Conservation (phyloP, 2,329 filamentous ascomycete genomes). For the Fusarium compactum region DNA sequence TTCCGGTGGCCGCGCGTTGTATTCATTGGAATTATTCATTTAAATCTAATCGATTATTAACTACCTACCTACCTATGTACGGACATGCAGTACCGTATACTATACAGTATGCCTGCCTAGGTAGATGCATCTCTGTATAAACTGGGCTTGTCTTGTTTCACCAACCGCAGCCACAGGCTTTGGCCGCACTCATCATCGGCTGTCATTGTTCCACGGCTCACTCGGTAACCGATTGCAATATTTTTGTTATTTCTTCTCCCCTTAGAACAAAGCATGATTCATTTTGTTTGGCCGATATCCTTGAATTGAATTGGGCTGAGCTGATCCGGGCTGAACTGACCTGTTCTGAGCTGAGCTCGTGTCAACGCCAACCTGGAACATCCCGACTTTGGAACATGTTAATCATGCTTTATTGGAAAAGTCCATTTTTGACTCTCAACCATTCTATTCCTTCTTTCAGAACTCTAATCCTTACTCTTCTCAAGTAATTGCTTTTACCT, state of each 20-base stretch:
- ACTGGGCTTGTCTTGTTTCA: conserved; percentile 39
- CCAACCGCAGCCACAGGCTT: conserved; percentile 30
- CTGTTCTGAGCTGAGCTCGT: conserved; percentile 10
- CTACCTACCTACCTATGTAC: neutral
- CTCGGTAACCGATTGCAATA: neutral
- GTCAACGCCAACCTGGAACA: conserved; percentile 23
- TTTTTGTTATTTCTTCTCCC: neutral
- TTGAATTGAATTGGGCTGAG: conserved; percentile 15
- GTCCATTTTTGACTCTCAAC: neutral
- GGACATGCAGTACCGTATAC: neutral
- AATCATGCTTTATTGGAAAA: conserved; percentile 32
- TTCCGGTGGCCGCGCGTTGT: conserved; percentile 30
- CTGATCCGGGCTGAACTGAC: conserved; percentile 4
- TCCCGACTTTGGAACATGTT: conserved; percentile 24
- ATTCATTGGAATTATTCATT: conserved; percentile 7
- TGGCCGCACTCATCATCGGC: conserved; percentile 25
- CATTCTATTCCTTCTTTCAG: conserved; percentile 6
- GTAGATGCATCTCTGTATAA: conserved; percentile 3
- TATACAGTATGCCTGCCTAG: neutral
- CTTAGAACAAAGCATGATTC: conserved; percentile 15
- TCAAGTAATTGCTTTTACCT: neutral
- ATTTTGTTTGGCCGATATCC: conserved; percentile 8
- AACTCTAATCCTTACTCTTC: neutral
- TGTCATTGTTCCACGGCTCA: conserved; percentile 23
- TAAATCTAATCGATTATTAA: neutral